A percentile compares a stretch with the other conserved stretches of the same genome.
These are phyloP conservation scores for Tetrahymena borealis DNA, from an alignment of 73 alveolate species.

Conservation along the genomic window DNA sequence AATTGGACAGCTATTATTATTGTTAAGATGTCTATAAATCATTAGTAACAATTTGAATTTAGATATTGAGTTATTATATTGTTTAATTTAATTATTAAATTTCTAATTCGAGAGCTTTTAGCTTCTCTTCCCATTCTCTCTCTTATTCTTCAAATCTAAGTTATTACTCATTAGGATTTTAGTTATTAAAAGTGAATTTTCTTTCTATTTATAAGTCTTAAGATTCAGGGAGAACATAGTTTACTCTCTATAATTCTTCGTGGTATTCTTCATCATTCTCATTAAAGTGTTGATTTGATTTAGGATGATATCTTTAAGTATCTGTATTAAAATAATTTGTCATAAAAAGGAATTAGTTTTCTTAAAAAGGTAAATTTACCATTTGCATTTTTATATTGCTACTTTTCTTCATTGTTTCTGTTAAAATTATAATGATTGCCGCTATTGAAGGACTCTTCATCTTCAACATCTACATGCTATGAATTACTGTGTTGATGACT, in stretches of 20 bases:
- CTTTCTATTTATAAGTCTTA: background rate
- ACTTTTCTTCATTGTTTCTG: background rate
- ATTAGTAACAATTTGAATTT: background rate
- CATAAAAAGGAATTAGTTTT: background rate
- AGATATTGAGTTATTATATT: background rate
- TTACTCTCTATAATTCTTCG: background rate
- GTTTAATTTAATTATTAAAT: background rate
- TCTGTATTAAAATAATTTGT: no score
- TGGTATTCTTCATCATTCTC: background rate
- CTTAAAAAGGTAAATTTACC: background rate
- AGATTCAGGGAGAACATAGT: background rate
- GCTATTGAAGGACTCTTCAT: background rate
- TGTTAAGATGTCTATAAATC: background rate
- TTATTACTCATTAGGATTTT: background rate
- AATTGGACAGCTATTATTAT: background rate
- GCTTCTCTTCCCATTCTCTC: background rate
- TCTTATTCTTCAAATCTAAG: background rate
- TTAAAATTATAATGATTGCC: background rate
- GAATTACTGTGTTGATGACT: no score
- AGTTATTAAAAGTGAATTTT: background rate
- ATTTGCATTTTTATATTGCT: background rate
- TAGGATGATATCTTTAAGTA: no score
- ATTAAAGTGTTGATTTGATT: background rate
- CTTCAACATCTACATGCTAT: background rate
- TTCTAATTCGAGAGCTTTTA: background rate